A percentile compares a stretch with the other conserved stretches of the same genome.
Evolutionary conservation across 352 stramenopile genomes (phyloP).

Genomic region (Phytophthora citrophthora): DNA sequence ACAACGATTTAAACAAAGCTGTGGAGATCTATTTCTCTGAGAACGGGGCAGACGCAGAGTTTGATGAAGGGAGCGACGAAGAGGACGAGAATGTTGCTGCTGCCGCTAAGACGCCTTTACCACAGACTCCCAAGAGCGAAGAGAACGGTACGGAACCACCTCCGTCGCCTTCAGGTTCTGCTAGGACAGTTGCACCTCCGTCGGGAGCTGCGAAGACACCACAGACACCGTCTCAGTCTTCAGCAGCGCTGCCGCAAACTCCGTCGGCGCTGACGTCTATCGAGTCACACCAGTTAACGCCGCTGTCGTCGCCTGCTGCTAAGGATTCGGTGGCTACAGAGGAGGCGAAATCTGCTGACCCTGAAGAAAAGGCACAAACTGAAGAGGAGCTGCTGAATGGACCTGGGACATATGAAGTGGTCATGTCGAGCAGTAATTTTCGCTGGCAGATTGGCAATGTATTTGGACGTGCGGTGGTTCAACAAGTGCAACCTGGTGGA

Average conservation of each 20-base stretch:
- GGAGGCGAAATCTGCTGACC: constrained; percentile 7
- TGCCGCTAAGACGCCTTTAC: constrained; percentile 26
- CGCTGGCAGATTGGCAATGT: constrained; percentile 87
- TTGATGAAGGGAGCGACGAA: constrained; percentile 54
- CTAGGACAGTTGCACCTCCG: constrained; percentile 25
- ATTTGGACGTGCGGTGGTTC: constrained; percentile 83
- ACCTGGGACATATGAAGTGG: constrained; percentile 81
- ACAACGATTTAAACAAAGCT: constrained; percentile 75
- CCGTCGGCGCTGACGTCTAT: constrained; percentile 55
- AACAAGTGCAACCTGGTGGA: constrained; percentile 71
- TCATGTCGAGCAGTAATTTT: constrained; percentile 78
- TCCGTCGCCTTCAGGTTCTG: constrained; percentile 13
- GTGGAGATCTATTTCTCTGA: constrained; percentile 85
- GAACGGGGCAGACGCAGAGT: constrained; percentile 50
- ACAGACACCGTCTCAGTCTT: constrained; percentile 41
- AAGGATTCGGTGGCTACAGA: constrained; percentile 16
- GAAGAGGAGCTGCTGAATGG: constrained; percentile 56
- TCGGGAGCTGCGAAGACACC: constrained; percentile 26
- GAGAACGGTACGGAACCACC: constrained; percentile 19
- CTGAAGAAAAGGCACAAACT: constrained; percentile 8
- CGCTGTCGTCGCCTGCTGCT: constrained; percentile 43
- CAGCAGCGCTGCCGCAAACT: constrained; percentile 37
- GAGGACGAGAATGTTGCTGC: constrained; percentile 42
- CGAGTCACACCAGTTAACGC: constrained; percentile 61
- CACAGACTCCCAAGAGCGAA: constrained; percentile 7